Evolutionary conservation across 1,139 yeast species (phyloP).

Genomic region (Lodderomyces metapsilosis): DNA sequence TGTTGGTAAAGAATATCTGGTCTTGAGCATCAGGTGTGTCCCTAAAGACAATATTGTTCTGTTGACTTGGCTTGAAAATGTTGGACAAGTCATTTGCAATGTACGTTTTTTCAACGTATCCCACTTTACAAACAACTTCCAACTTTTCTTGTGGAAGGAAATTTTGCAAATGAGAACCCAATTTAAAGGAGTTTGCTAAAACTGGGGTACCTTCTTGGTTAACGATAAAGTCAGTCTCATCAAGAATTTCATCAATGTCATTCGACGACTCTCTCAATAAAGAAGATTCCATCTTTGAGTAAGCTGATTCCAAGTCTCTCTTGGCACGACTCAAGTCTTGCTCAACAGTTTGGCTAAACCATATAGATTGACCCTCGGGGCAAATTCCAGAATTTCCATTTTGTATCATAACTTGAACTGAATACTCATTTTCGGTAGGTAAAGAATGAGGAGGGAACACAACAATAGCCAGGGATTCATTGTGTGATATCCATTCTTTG

Average conservation of each 20-base stretch:
- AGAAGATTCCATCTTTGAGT: conserved; percentile 73
- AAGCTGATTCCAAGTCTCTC: conserved; percentile 76
- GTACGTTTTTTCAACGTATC: conserved; percentile 72
- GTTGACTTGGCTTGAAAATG: conserved; percentile 30
- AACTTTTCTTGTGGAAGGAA: conserved; percentile 81
- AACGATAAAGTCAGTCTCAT: conserved; percentile 55
- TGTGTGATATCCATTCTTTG: conserved; percentile 78
- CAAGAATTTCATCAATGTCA: conserved; percentile 42
- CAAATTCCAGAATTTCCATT: conserved; percentile 91
- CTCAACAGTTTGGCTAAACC: conserved; percentile 86
- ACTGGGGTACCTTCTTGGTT: conserved; percentile 62
- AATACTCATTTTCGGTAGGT: conserved; percentile 60
- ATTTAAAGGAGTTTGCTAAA: conserved; percentile 69
- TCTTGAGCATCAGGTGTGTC: conserved; percentile 29
- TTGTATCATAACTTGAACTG: conserved; percentile 84
- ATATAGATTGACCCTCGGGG: conserved; percentile 82
- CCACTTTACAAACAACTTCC: conserved; percentile 74
- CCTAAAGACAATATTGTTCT: conserved; percentile 34
- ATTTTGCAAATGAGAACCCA: conserved; percentile 80
- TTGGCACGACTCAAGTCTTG: conserved; percentile 65
- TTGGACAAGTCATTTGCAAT: conserved; percentile 43
- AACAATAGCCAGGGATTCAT: conserved; percentile 80
- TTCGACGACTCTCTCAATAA: conserved; percentile 70
- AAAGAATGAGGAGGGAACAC: conserved; percentile 92
- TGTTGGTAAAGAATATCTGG: conserved; percentile 61